A percentile compares a stretch with the other conserved stretches of the same genome.
Evolutionary conservation across 1,284 basidiomycete species (phyloP).

Genomic region (Rhodotorula glutinis): DNA sequence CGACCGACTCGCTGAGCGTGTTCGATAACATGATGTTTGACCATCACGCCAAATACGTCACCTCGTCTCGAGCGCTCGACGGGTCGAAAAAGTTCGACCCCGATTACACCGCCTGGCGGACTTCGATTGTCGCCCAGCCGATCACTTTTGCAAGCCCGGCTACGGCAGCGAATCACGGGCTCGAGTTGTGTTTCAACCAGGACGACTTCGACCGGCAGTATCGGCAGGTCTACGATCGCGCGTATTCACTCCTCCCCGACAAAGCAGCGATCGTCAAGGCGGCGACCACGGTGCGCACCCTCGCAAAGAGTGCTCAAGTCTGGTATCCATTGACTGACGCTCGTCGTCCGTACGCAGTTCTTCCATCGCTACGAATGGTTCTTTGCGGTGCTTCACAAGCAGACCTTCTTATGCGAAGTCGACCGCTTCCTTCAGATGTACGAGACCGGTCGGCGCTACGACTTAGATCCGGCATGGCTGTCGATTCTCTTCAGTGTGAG

Average conservation of each 20-base stretch:
- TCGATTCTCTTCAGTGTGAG: constrained; percentile 24
- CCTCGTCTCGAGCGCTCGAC: neutral
- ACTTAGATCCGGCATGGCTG: constrained; percentile 39
- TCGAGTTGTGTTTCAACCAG: constrained; percentile 23
- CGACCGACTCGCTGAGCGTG: constrained; percentile 18
- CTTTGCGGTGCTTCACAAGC: constrained; percentile 13
- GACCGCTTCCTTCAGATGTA: constrained; percentile 34
- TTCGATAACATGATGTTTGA: constrained; percentile 15
- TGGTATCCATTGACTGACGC: neutral
- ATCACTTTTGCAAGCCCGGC: constrained; percentile 5
- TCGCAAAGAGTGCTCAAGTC: no score
- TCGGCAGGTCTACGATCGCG: constrained; percentile 7
- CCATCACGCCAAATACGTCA: neutral
- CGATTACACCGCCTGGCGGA: constrained; percentile 17
- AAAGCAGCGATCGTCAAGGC: constrained; percentile 1
- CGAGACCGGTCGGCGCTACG: constrained; percentile 21
- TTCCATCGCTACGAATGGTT: constrained; percentile 10
- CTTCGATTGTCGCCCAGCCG: constrained; percentile 15
- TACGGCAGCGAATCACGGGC: constrained; percentile 14
- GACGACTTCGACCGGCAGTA: constrained; percentile 14
- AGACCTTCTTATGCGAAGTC: constrained; percentile 16
- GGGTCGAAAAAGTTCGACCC: neutral
- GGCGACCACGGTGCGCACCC: neutral
- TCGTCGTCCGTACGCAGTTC: neutral
- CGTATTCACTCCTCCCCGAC: constrained; percentile 18